A percentile compares a stretch with the other conserved stretches of the same genome.
Evolutionary conservation across 441 rosid genomes (phyloP).

Genomic region (Populus hybrid): DNA sequence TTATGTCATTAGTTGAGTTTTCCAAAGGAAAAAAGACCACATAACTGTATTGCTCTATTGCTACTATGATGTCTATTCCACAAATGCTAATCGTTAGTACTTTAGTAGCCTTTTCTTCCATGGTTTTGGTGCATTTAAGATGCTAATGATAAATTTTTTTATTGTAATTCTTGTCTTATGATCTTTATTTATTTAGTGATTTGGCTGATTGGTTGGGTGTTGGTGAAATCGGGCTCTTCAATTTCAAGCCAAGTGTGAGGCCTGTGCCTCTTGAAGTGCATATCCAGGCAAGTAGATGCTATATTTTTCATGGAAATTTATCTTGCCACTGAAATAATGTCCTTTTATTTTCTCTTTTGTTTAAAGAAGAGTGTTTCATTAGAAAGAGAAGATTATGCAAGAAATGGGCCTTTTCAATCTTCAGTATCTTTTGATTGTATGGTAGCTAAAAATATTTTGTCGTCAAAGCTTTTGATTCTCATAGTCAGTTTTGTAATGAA

Average conservation of each 20-base stretch:
- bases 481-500: too few species aligned
- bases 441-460: too few species aligned
- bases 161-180: background rate
- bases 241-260: constrained; percentile 99
- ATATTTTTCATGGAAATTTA: constrained; percentile 11
- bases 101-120: background rate
- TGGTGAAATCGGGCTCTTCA: constrained; percentile 91
- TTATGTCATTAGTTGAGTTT: too few species aligned
- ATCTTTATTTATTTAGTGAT: constrained; percentile 52
- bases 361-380: background rate
- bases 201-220: constrained; percentile 99
- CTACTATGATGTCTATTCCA: too few species aligned
- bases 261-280: constrained; percentile 99
- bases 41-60: too few species aligned
- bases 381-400: too few species aligned
- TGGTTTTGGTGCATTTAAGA: too few species aligned
- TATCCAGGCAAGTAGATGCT: constrained; percentile 75
- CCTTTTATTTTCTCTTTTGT: background rate
- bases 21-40: too few species aligned
- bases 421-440: too few species aligned
- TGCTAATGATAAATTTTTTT: background rate
- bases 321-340: background rate
- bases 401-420: too few species aligned
- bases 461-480: too few species aligned
- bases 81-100: too few species aligned